Conservation (phyloP, 768 basidiomycete genomes). For the Lactarius psammicola region DNA sequence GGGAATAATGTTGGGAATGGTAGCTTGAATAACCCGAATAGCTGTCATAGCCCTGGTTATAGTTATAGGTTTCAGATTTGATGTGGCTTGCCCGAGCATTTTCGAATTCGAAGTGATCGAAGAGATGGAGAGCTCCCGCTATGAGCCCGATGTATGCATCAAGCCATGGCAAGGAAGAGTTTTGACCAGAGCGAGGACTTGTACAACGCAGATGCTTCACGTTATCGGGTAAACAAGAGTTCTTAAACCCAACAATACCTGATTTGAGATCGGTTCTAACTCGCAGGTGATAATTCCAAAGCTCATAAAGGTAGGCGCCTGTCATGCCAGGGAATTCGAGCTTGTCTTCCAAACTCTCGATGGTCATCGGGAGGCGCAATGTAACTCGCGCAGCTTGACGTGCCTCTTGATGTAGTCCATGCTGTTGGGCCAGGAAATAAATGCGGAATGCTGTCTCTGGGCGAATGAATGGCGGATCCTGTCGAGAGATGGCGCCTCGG, state of each 20-base stretch:
- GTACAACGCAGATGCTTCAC: not conserved
- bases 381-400: not conserved
- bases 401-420: not conserved
- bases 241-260: not conserved
- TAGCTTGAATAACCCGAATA: too few species aligned
- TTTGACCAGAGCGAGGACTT: not conserved
- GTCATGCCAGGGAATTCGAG: not conserved
- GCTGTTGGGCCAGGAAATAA: not conserved
- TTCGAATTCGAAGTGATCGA: not conserved
- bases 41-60: too few species aligned
- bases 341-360: not conserved
- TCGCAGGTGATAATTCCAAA: not conserved
- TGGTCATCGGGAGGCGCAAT: not conserved
- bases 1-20: too few species aligned
- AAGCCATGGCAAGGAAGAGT: not conserved
- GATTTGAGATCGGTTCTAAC: not conserved
- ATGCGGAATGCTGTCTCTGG: not conserved
- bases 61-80: not conserved
- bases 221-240: not conserved
- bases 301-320: not conserved
- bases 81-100: not conserved
- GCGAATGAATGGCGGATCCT: not conserved
- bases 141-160: not conserved
- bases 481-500: not conserved
- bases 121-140: not conserved